Conservation (phyloP, 2,329 filamentous ascomycete species). For the Fusarium solani-melongenae region DNA sequence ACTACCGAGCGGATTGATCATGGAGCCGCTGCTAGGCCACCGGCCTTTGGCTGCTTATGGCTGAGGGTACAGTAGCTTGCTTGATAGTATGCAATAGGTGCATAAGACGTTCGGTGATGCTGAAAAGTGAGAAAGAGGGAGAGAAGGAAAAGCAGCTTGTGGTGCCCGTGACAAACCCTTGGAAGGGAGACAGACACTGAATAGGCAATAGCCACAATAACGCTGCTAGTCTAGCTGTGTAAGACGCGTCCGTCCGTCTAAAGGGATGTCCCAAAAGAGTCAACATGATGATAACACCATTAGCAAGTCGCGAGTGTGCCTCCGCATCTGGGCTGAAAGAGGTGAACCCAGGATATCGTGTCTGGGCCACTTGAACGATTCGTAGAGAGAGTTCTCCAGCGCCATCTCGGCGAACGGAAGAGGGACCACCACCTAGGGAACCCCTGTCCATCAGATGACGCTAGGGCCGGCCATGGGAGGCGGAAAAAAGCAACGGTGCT, state of each 20-base stretch:
- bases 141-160: not conserved
- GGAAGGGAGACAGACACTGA: conserved; percentile 24
- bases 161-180: not conserved
- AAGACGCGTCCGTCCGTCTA: not conserved
- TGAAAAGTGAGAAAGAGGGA: conserved; percentile 8
- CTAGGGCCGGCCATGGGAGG: conserved; percentile 19
- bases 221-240: not conserved
- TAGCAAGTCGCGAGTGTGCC: not conserved
- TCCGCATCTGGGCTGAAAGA: not conserved
- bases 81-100: conserved; percentile 10
- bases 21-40: not conserved
- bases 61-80: conserved; percentile 30
- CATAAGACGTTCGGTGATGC: conserved; percentile 4
- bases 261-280: conserved; percentile 13
- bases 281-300: not conserved
- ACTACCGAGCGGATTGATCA: not conserved
- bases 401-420: not conserved
- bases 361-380: not conserved
- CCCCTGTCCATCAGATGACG: conserved; percentile 25
- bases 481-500: conserved; percentile 31
- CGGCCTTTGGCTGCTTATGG: conserved; percentile 20
- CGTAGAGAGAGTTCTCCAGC: conserved; percentile 1
- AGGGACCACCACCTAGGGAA: not conserved
- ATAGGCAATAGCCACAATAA: conserved; percentile 11
- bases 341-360: conserved; percentile 6